Base-by-base conservation (phyloP, 176 grass and related monocot genomes). In the Aechmea fasciata region DNA sequence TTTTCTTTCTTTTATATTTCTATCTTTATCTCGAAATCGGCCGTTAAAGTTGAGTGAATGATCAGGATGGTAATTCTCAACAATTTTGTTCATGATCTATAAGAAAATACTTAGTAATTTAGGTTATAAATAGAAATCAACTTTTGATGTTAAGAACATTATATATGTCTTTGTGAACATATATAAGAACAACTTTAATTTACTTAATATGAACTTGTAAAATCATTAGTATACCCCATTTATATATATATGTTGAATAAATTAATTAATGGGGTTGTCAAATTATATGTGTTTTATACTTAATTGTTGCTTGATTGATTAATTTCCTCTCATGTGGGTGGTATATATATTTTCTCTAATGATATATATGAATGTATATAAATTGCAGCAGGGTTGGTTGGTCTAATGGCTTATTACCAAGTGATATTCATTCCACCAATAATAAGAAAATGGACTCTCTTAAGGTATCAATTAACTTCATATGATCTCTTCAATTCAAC, bases 371-470 rank as follows among this genome's bases (percentile, higher is more conserved):
- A n/a, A 41, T 23, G n/a, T n/a, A n/a, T n/a, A n/a, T n/a, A n/a
- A 41, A 41, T 55, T 74, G 69, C 53, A 28, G 13, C 64, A 88
- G 86, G 67, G 81, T 71, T 52, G 75, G 81, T 63, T 84, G 81
- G 82, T 12, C 70, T 53, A 51, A 50, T 51, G 71, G 78, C 49
- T 78, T 84, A 18, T 78, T 84, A 18, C 70, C 70, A 28, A 78
- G 59, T 22, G 74, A 49, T n/a, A n/a, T n/a, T 69, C 17, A 87
- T 12, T 81, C 71, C 54, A 88, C 77, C 75, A 81, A 68, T 41
- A 67, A 79, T 41, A 67, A 79, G 25, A 72, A 63, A 71, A 75
- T 76, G 78, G 77, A 78, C 15, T 79, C 82, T 84, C 61, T 84
- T 54, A 84, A 88, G 82, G 86, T 88, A 81, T 15, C 47, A n/a